Percentiles rank a stretch among this genome's conserved stretches.
Conservation (phyloP, 1,284 basidiomycete species). For the Stygiomarasmius scandens region DNA sequence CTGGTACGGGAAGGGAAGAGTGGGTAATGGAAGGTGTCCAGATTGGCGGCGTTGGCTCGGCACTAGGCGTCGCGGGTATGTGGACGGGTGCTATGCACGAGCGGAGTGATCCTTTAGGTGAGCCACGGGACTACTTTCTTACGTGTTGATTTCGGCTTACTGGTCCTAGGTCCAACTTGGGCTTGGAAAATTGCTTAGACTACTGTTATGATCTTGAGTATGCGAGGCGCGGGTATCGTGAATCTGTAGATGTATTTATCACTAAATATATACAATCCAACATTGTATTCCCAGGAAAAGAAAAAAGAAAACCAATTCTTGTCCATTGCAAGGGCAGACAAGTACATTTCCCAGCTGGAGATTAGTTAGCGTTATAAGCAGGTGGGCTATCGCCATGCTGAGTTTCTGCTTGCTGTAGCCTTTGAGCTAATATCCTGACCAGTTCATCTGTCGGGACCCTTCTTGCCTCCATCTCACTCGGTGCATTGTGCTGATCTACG, state of each 20-base stretch:
- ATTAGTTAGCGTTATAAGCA: too few relatives aligned
- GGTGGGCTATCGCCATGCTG: too few relatives aligned
- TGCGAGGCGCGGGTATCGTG: too few relatives aligned
- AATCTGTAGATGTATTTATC: too few relatives aligned
- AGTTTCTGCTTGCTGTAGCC: conserved; percentile 5
- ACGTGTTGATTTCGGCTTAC: conserved; percentile 23
- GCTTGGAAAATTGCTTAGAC: conserved; percentile 51
- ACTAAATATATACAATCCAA: too few relatives aligned
- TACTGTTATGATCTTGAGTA: background rate
- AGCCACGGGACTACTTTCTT: conserved; percentile 8
- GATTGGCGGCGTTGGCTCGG: conserved; percentile 54
- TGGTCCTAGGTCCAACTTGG: conserved; percentile 55
- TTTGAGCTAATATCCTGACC: conserved; percentile 8
- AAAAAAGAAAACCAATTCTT: too few relatives aligned
- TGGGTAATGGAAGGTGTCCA: conserved; percentile 62
- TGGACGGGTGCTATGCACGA: conserved; percentile 62
- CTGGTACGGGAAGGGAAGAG: conserved; percentile 32
- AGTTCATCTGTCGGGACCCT: conserved; percentile 4
- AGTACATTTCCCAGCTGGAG: too few relatives aligned
- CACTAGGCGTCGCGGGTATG: conserved; percentile 51
- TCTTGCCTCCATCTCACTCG: background rate
- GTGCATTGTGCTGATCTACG: too few relatives aligned
- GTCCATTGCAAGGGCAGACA: too few relatives aligned
- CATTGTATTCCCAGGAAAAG: too few relatives aligned
- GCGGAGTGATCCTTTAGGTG: conserved; percentile 51